Conservation (phyloP, 225 moss, liverwort and hornwort genomes). For the Marchantia polymorpha region DNA sequence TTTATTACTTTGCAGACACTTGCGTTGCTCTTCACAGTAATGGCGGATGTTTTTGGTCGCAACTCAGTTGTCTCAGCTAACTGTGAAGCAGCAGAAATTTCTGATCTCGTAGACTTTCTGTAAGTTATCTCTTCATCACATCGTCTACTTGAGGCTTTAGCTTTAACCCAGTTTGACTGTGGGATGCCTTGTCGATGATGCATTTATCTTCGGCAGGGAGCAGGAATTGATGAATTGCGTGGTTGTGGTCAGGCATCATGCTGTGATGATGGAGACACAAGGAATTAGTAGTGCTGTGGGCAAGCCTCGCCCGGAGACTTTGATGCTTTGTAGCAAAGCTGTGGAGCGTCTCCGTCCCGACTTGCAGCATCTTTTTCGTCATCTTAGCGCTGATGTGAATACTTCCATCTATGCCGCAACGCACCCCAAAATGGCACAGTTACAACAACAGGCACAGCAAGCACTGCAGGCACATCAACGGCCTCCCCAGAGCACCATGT, state of each 20-base stretch:
- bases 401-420: constrained; percentile 85
- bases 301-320: constrained; percentile 77
- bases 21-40: constrained; percentile 75
- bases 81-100: constrained; percentile 66
- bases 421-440: constrained; percentile 78
- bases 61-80: constrained; percentile 49
- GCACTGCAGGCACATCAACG: not conserved
- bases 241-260: constrained; percentile 60
- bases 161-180: not conserved
- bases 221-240: not conserved
- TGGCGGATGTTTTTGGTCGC: constrained; percentile 89
- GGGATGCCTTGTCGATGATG: not conserved
- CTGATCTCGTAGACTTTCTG: constrained; percentile 86
- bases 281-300: constrained; percentile 51
- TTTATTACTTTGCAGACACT: constrained; percentile 56
- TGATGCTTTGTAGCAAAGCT: constrained; percentile 67
- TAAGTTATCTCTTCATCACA: constrained; percentile 32
- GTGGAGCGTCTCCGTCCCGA: constrained; percentile 83
- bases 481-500: constrained; percentile 38
- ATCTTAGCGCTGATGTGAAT: constrained; percentile 72
- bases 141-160: not conserved
- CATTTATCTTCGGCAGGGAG: not conserved
- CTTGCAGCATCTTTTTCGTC: constrained; percentile 74
- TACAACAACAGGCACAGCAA: constrained; percentile 33
- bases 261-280: constrained; percentile 89